phyloP scores from a whole-genome alignment of 1,139 yeast genomes.

The Suhomyces anneliseae region DNA sequence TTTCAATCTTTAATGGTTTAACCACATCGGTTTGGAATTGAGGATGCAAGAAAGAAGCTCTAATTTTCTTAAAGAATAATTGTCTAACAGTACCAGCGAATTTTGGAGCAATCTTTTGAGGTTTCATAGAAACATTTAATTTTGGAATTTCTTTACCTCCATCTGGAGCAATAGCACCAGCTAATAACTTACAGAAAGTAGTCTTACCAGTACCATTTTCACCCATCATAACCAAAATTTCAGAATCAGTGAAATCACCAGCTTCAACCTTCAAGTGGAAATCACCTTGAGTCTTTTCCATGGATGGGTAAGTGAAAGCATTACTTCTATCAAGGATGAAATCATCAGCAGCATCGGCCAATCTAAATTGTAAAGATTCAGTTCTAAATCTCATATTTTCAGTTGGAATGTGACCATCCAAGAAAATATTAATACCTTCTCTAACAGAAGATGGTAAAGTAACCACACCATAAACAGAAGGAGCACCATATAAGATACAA shows the following conservation, averaged over 20 bases:
- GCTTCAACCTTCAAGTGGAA: constrained; percentile 76
- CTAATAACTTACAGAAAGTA: constrained; percentile 89
- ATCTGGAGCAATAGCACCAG: constrained; percentile 90
- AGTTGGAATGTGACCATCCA: constrained; percentile 96
- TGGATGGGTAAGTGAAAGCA: constrained; percentile 72
- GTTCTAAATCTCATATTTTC: constrained; percentile 96
- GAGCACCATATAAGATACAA: constrained; percentile 95
- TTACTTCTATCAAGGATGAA: constrained; percentile 76
- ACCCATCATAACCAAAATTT: constrained; percentile 98
- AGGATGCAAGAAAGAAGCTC: constrained; percentile 91
- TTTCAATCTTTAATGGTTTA: constrained; percentile 91
- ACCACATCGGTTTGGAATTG: constrained; percentile 98
- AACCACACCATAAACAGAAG: constrained; percentile 97
- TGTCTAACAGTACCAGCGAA: constrained; percentile 98
- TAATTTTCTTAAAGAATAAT: constrained; percentile 91
- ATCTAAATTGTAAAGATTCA: constrained; percentile 90
- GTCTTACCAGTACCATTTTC: constrained; percentile 99
- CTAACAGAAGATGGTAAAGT: constrained; percentile 94
- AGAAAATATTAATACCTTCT: constrained; percentile 97
- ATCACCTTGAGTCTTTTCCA: constrained; percentile 94
- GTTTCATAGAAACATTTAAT: constrained; percentile 93
- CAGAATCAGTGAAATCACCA: constrained; percentile 95
- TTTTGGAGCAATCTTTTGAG: constrained; percentile 97
- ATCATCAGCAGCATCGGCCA: constrained; percentile 88
- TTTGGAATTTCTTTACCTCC: constrained; percentile 75